Evolutionary conservation across 805 yeast genomes (phyloP), one percentile per base, ranked within the genome.

Genomic region (Torulaspora franciscae): DNA sequence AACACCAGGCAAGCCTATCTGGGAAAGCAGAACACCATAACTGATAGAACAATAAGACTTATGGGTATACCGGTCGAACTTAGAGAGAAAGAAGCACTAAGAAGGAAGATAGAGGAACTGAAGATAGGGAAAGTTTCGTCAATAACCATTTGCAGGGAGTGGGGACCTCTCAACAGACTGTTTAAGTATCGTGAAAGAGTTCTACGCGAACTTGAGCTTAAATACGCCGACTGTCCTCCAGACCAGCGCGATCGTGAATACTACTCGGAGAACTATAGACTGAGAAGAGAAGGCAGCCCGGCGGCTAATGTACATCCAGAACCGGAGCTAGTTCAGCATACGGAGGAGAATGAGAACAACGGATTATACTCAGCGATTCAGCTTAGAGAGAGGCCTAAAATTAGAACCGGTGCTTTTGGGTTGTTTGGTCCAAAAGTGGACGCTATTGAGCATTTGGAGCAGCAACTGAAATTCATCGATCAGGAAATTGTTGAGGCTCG

Each of bases 1-100:
- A 68, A 73, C 40, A 82, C 85, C 53, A 76, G 98, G 50, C 98
- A 91, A 65, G 68, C 67, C 41, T 84, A 85, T 58, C 69, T 91
- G 51, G 97, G 98, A 0, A 77, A 75, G 50, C 97, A 90, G 62
- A 84, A 84, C 60, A 82, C 95, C 7, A 75, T 91, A 47, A 87
- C 98, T 0, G 98, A 91, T 70, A 74, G 96, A 61, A 93, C 98
- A 1, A 82, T 93, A 32, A 71, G 91, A 46, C 63, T 91, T 10
- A 80, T 91, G 29, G 98, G 98, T 0, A 87, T 91, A 4, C 97
- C 98, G 0, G 82, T 85, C 0, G 80, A 81, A 37, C 67, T 90
- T 33, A 73, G 97, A 41, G 81, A 79, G 45, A 89, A 81, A 53
- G 73, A 73, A n/a, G 79, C 77, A 10, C 66, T 91, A 53, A 81